Evolutionary conservation across 768 basidiomycete genomes (phyloP), one percentile per base, ranked within the genome.

Genomic region (Suillus occidentalis): DNA sequence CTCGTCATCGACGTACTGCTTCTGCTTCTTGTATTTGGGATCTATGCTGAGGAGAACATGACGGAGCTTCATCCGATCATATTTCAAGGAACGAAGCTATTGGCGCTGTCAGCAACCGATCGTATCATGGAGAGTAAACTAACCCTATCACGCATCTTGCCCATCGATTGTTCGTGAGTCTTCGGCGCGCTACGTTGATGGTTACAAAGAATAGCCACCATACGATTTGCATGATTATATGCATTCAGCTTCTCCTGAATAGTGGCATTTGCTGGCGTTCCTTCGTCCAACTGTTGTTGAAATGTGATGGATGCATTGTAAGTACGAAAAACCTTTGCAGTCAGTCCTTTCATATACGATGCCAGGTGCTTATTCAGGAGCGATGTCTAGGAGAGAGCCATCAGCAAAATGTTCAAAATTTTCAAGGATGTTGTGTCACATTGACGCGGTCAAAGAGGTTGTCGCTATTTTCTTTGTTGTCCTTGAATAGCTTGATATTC

Each of bases 301-400:
- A 99, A 97, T 2, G 97, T 97, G 74, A 87, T 89, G 31, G 97
- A 99, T 28, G 97, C 97, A 72, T 99, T 99, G 81, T 92, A 99
- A 60, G 97, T 99, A 94, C 97, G 97, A 84, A 99, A 99, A 34
- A 99, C 97, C 76, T 99, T 99, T 64, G 97, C 97, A 0, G 97
- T 97, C 34, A 99, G 84, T 20, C 97, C 97, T 67, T 95, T 93
- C 97, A 99, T 99, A 76, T 97, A 95, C 36, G 85, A 87, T 53
- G 86, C 87, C 65, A 99, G 83, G 76, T 99, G 95, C 75, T 95
- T 96, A 81, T 99, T 99, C 65, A 99, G 79, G 9, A 83, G 81
- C 8, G 85, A 80, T 3, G 97, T 94, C 94, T 97, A 76, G 60
- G 22, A 10, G 50, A 45, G 43, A 34, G 56, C 8, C 20, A 25